Evolutionary conservation across 2,329 filamentous ascomycete genomes (phyloP).

Genomic region (Colletotrichum somersetense): DNA sequence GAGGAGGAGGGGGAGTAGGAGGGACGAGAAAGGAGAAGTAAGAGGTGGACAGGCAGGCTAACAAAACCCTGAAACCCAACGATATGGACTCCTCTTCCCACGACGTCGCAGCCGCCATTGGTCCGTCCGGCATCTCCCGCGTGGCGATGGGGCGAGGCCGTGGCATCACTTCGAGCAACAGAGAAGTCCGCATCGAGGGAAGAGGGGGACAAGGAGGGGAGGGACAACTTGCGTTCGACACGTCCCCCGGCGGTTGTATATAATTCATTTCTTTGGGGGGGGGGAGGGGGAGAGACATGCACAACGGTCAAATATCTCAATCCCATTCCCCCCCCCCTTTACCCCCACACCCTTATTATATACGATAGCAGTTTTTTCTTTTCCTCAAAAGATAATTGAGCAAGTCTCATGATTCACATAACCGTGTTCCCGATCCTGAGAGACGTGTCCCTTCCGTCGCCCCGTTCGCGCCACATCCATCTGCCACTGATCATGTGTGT

Average conservation of each 20-base stretch:
- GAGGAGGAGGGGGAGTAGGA: background rate
- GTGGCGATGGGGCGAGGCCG: background rate
- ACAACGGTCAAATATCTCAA: background rate
- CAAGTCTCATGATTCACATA: slow-evolving; percentile 36
- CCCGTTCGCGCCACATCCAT: background rate
- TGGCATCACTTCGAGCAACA: background rate
- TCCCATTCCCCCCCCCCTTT: background rate
- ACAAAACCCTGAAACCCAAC: background rate
- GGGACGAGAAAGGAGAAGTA: background rate
- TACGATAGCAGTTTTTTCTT: slow-evolving; percentile 12
- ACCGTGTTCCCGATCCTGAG: background rate
- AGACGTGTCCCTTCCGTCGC: background rate
- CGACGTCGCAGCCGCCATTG: background rate
- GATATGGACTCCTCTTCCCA: background rate
- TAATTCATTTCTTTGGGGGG: slow-evolving; percentile 32
- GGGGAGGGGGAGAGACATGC: background rate
- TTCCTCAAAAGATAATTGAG: slow-evolving; percentile 14
- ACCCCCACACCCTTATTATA: background rate
- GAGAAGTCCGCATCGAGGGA: background rate
- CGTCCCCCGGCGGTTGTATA: slow-evolving; percentile 25
- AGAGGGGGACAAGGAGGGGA: background rate
- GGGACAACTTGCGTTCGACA: background rate
- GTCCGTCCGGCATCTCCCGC: slow-evolving; percentile 13
- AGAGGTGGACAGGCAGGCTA: background rate
- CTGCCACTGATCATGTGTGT: background rate